Percentiles rank a stretch among this genome's conserved stretches.
Conservation (phyloP, 1,284 basidiomycete species). For the Rhodotorula sp. region DNA sequence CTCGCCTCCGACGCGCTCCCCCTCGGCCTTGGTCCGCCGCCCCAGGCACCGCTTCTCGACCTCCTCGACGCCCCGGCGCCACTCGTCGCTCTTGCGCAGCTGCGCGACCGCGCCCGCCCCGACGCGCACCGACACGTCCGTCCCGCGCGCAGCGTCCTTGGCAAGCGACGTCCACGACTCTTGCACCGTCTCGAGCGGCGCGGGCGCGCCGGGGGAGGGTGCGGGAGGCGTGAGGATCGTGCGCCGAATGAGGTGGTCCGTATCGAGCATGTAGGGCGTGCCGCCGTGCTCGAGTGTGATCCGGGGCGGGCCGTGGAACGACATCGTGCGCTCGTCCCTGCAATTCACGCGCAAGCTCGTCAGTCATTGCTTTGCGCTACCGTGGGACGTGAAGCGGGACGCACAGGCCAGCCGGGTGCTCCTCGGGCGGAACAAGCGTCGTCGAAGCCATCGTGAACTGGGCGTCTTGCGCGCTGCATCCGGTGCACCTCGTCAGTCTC, state of each 20-base stretch:
- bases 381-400: not conserved
- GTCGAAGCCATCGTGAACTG: conserved; percentile 13
- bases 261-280: conserved; percentile 15
- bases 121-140: not conserved
- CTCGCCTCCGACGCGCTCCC: no score
- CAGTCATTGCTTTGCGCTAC: not conserved
- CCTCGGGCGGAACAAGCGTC: not conserved
- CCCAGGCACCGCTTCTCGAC: conserved; percentile 10
- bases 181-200: not conserved
- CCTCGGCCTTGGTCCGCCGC: no score
- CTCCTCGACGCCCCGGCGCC: not conserved
- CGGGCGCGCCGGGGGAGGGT: not conserved
- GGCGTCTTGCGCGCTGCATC: conserved; percentile 7
- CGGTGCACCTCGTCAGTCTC: no score
- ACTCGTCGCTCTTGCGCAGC: not conserved
- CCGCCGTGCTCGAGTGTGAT: not conserved
- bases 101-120: not conserved
- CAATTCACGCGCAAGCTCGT: no score
- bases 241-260: conserved; percentile 24
- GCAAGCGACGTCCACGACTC: conserved; percentile 13
- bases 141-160: conserved; percentile 9
- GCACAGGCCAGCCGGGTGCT: conserved; percentile 5
- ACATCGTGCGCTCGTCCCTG: not conserved
- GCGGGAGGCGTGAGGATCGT: conserved; percentile 7
- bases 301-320: not conserved